Conservation (phyloP, 1,284 basidiomycete genomes). For the Hemileia vastatrix region DNA sequence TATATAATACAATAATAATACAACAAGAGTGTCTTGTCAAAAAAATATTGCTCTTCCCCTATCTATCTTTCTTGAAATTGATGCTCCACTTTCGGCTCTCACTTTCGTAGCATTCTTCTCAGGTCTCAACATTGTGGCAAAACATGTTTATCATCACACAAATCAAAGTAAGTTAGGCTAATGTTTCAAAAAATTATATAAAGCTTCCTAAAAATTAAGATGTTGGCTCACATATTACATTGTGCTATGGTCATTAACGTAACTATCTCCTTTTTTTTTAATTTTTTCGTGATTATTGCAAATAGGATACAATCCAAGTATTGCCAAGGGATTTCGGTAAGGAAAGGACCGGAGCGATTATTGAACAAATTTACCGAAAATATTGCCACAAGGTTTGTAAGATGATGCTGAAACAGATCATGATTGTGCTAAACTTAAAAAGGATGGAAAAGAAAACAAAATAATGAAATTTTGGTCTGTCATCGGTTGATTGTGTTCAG, state of each 20-base stretch:
- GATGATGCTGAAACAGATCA: not conserved
- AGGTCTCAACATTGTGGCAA: no score
- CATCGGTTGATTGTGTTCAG: not conserved
- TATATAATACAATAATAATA: no score
- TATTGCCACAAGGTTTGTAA: constrained; percentile 16
- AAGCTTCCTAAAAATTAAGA: no score
- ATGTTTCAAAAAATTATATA: not conserved
- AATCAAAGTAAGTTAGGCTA: not conserved
- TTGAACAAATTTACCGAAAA: constrained; percentile 17
- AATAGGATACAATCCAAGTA: constrained; percentile 20
- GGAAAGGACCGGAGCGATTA: constrained; percentile 14
- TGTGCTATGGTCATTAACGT: not conserved
- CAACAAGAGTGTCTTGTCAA: no score
- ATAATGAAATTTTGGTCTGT: not conserved
- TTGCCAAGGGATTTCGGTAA: constrained; percentile 19
- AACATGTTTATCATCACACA: constrained; percentile 7
- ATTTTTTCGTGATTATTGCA: no score
- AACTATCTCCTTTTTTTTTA: not conserved
- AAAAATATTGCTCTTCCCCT: no score
- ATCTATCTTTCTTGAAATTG: no score
- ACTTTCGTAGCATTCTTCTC: no score
- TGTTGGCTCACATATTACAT: not conserved
- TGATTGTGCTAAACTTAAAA: not conserved
- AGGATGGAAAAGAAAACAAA: not conserved
- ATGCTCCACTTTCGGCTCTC: no score